Percentiles rank a stretch among this genome's conserved stretches.
phyloP scores from a whole-genome alignment of 148 eudicot species.

The Diospyros kaki region DNA sequence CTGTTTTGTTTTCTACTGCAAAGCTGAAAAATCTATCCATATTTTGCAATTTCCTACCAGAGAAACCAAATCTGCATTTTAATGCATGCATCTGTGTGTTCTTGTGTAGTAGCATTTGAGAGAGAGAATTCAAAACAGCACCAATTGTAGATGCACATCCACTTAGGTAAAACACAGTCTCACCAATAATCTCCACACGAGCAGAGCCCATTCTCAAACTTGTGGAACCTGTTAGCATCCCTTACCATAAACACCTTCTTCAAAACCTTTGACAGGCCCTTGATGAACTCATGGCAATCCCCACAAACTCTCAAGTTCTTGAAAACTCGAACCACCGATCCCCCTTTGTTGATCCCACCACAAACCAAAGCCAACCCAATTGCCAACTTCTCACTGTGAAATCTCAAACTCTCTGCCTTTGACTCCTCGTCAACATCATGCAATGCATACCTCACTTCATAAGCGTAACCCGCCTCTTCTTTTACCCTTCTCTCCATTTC shows the following conservation, averaged over 20 bases:
- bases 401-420: slow-evolving; percentile 61
- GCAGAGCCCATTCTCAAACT: slow-evolving; percentile 61
- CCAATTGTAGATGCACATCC: not conserved
- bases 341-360: slow-evolving; percentile 29
- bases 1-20: no score
- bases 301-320: slow-evolving; percentile 81
- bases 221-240: slow-evolving; percentile 83
- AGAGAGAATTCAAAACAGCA: not conserved
- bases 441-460: slow-evolving; percentile 51
- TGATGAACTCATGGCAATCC: slow-evolving; percentile 79
- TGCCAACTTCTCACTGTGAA: slow-evolving; percentile 77
- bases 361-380: slow-evolving; percentile 61
- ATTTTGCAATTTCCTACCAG: no score
- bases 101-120: no score
- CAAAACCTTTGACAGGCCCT: slow-evolving; percentile 67
- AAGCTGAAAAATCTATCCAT: no score
- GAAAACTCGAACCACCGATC: slow-evolving; percentile 48
- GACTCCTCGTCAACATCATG: slow-evolving; percentile 83
- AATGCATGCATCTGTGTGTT: no score
- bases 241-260: slow-evolving; percentile 60
- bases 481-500: slow-evolving; percentile 64
- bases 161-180: not conserved
- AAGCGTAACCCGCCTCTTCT: slow-evolving; percentile 63
- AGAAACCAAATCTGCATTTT: no score
- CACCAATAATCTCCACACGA: slow-evolving; percentile 83